phyloP scores from a whole-genome alignment of 176 grass and related monocot genomes.

The Microstegium vimineum region DNA sequence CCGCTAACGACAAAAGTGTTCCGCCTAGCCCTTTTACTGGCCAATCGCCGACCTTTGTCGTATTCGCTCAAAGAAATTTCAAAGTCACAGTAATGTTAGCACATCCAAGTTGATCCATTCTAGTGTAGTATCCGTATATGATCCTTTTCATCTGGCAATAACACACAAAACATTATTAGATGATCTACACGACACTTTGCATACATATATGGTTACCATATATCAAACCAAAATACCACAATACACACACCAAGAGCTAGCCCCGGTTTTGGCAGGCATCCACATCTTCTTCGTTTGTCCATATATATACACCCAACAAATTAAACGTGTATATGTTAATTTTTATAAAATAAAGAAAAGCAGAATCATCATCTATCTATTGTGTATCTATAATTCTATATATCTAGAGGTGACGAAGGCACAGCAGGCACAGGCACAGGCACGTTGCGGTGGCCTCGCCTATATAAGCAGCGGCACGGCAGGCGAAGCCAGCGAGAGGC shows the following conservation, averaged over 20 bases:
- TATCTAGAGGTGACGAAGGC: not conserved
- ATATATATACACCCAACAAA: not conserved
- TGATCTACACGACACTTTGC: not conserved
- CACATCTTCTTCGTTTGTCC: not conserved
- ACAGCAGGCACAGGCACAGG: not conserved
- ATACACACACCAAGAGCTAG: not conserved
- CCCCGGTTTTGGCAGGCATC: constrained; percentile 3
- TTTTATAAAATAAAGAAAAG: not conserved
- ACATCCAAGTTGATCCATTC: not conserved
- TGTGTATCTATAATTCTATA: not conserved
- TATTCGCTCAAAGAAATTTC: not conserved
- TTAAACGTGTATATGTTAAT: not conserved
- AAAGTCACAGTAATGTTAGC: not conserved
- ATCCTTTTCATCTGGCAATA: not conserved
- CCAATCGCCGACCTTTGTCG: not conserved
- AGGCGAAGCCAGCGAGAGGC: not conserved
- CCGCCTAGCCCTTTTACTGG: not conserved
- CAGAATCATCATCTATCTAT: not conserved
- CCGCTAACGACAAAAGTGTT: not conserved
- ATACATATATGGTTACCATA: not conserved
- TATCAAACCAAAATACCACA: not conserved
- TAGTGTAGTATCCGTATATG: not conserved
- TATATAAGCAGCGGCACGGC: constrained; percentile 6
- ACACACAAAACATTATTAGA: not conserved
- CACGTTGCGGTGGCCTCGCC: not conserved